A percentile compares a stretch with the other conserved stretches of the same genome.
Evolutionary conservation across 1,284 basidiomycete genomes (phyloP).

Genomic region (Pisolithus thermaeus): DNA sequence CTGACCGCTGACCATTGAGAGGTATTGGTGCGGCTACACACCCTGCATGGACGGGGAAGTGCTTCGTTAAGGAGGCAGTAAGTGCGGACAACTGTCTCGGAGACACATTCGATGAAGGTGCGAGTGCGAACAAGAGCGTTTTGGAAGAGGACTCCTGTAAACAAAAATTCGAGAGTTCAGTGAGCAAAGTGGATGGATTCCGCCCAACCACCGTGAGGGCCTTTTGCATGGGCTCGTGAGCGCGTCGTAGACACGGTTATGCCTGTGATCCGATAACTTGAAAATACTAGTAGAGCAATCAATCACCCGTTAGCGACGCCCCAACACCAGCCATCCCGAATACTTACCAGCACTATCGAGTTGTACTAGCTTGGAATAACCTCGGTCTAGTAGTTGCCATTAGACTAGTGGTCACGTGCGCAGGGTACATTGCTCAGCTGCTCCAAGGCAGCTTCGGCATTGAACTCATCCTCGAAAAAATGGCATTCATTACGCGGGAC

Average conservation of each 20-base stretch:
- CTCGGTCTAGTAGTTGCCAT: too few relatives aligned
- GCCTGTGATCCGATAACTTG: too few relatives aligned
- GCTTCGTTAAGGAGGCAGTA: constrained; percentile 37
- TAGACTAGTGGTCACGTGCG: too few relatives aligned
- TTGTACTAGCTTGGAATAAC: too few relatives aligned
- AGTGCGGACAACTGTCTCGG: constrained; percentile 36
- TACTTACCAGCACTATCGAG: too few relatives aligned
- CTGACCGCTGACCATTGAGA: constrained; percentile 11
- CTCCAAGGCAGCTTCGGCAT: background rate
- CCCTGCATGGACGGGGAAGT: constrained; percentile 44
- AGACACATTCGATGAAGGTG: constrained; percentile 34
- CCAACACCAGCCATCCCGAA: too few relatives aligned
- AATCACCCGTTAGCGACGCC: too few relatives aligned
- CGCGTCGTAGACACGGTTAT: too few relatives aligned
- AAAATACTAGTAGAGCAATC: too few relatives aligned
- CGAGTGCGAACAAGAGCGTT: constrained; percentile 45
- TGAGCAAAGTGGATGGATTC: background rate
- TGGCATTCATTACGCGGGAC: constrained; percentile 11
- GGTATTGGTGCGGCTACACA: constrained; percentile 52
- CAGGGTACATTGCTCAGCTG: too few relatives aligned
- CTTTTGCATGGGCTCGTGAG: background rate
- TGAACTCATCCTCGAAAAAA: background rate
- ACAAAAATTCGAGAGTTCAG: background rate
- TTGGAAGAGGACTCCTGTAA: background rate
- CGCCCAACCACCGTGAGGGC: background rate